These are phyloP conservation scores for Phytophthora aleatoria DNA, from an alignment of 352 stramenopile species.

Conservation along the genomic window DNA sequence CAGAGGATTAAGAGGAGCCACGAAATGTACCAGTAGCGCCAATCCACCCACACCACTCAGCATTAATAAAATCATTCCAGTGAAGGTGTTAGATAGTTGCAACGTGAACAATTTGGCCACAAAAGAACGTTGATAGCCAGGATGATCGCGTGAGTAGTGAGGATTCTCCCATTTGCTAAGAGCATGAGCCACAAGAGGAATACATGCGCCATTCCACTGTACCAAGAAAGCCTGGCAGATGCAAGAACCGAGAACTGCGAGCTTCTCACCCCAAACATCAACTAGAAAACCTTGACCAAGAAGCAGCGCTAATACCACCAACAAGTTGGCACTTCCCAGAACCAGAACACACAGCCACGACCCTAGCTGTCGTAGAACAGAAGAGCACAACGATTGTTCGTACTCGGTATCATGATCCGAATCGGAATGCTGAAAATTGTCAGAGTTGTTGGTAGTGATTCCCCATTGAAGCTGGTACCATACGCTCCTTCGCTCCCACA, in stretches of 20 bases:
- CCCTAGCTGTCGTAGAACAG: conserved; percentile 14
- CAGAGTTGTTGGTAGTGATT: conserved; percentile 23
- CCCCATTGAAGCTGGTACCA: conserved; percentile 74
- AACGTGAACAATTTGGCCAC: conserved; percentile 52
- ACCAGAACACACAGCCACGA: conserved; percentile 25
- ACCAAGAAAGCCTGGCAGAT: conserved; percentile 28
- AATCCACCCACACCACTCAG: conserved; percentile 28
- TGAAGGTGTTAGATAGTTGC: conserved; percentile 45
- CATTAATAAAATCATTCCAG: conserved; percentile 40
- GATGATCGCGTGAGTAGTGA: conserved; percentile 16
- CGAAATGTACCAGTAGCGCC: conserved; percentile 6
- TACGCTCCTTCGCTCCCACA: conserved; percentile 61
- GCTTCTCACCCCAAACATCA: conserved; percentile 28
- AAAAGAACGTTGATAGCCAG: conserved; percentile 33
- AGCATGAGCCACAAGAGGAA: conserved; percentile 28
- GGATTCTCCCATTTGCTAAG: conserved; percentile 48
- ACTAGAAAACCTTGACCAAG: conserved; percentile 35
- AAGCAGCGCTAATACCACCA: conserved; percentile 34
- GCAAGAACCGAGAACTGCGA: conserved; percentile 38
- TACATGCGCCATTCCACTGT: conserved; percentile 35
- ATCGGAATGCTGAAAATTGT: background rate
- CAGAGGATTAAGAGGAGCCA: conserved; percentile 22
- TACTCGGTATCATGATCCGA: background rate
- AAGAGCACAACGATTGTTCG: conserved; percentile 12
- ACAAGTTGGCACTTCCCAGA: conserved; percentile 29